phyloP scores from a whole-genome alignment of 1,284 basidiomycete species.

The Cutaneotrichosporon dermatis region DNA sequence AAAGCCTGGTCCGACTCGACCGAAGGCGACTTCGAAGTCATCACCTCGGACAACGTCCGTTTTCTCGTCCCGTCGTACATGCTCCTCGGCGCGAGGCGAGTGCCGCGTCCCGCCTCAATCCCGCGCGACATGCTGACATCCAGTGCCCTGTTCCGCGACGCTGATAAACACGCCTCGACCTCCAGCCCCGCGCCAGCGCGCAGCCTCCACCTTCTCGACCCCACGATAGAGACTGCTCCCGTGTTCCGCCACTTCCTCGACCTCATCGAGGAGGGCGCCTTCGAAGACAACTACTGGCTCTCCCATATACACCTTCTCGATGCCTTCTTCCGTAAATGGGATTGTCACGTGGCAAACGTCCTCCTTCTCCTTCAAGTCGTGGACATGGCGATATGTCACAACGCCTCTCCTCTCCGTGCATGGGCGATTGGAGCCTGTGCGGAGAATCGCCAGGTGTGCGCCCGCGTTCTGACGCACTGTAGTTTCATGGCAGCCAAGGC shows the following conservation, averaged over 20 bases:
- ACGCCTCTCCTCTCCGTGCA: background rate
- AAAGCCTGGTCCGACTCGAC: background rate
- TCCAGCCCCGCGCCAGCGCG: no score
- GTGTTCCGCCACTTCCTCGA: background rate
- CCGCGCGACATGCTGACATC: background rate
- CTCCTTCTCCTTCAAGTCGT: background rate
- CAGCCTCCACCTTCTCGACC: background rate
- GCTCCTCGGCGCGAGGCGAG: background rate
- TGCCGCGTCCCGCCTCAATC: background rate
- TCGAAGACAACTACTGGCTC: background rate
- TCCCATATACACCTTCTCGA: background rate
- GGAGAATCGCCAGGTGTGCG: background rate
- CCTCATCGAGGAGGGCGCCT: background rate
- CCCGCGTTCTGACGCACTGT: background rate
- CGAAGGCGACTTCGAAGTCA: background rate
- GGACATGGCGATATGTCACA: background rate
- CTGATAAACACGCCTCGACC: background rate
- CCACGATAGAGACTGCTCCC: background rate
- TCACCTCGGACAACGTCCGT: background rate
- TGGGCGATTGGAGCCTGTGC: background rate
- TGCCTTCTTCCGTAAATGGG: background rate
- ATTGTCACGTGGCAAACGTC: background rate
- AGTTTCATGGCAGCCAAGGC: background rate
- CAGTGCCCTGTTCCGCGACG: background rate
- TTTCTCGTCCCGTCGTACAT: background rate